Evolutionary conservation across 345 rosid species (phyloP).

Genomic region (Hypericum perforatum): DNA sequence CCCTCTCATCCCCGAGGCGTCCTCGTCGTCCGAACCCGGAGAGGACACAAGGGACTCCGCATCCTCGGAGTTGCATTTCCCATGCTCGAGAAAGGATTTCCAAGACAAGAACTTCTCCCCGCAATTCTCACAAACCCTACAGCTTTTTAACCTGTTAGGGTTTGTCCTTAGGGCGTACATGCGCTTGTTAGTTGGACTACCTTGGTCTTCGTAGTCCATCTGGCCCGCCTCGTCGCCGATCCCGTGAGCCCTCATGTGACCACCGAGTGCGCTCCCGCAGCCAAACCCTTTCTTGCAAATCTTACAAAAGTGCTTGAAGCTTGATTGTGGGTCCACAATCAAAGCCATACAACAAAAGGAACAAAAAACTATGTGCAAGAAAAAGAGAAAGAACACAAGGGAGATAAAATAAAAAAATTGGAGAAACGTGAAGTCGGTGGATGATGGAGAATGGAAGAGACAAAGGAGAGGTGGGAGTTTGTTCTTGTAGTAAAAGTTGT

Average conservation of each 20-base stretch:
- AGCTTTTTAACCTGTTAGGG: slow-evolving; percentile 52
- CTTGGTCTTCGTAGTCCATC: slow-evolving; percentile 42
- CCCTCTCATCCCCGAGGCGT: slow-evolving; percentile 16
- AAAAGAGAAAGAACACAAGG: background rate
- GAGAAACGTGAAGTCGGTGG: background rate
- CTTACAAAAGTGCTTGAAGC: slow-evolving; percentile 49
- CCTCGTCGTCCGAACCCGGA: slow-evolving; percentile 36
- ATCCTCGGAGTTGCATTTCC: slow-evolving; percentile 48
- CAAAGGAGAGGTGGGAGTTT: slow-evolving; percentile 11
- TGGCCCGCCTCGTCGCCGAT: slow-evolving; percentile 44
- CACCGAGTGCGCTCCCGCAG: slow-evolving; percentile 65
- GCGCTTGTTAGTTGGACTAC: slow-evolving; percentile 38
- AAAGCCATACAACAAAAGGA: slow-evolving; percentile 37
- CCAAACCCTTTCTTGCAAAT: slow-evolving; percentile 69
- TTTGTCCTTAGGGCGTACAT: slow-evolving; percentile 63
- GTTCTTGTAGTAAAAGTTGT: slow-evolving; percentile 43
- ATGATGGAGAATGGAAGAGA: slow-evolving; percentile 13
- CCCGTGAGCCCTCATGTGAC: slow-evolving; percentile 84
- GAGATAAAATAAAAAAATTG: background rate
- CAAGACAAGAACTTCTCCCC: slow-evolving; percentile 71
- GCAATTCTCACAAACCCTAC: slow-evolving; percentile 60
- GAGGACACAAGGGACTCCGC: slow-evolving; percentile 40
- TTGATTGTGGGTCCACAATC: slow-evolving; percentile 38
- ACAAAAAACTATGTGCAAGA: background rate
- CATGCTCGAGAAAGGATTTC: slow-evolving; percentile 75